Evolutionary conservation across 345 rosid genomes (phyloP).

Genomic region (Hibiscus syriacus): DNA sequence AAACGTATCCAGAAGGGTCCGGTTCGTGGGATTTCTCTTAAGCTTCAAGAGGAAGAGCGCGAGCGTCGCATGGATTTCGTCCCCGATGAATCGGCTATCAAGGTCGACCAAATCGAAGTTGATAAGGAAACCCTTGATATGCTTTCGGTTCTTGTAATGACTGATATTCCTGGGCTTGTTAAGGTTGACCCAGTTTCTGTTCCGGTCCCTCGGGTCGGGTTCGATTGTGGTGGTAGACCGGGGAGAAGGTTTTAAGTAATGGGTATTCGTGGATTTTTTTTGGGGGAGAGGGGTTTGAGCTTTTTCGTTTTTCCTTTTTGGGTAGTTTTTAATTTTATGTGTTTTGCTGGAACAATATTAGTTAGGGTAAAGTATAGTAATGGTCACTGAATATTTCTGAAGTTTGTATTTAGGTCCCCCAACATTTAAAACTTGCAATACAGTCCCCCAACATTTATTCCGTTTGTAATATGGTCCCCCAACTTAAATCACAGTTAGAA

Average conservation of each 20-base stretch:
- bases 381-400: no score
- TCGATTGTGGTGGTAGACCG: slow-evolving; percentile 16
- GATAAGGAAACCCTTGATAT: not conserved
- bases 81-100: not conserved
- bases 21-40: not conserved
- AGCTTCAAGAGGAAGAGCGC: not conserved
- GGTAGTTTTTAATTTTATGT: not conserved
- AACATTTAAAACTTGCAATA: no score
- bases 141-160: not conserved
- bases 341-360: not conserved
- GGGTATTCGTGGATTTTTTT: not conserved
- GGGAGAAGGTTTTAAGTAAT: slow-evolving; percentile 23
- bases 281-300: no score
- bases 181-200: not conserved
- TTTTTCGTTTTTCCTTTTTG: not conserved
- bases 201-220: not conserved
- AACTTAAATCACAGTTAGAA: no score
- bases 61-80: not conserved
- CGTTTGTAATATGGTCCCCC: no score
- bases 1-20: no score
- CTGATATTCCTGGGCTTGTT: not conserved
- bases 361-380: no score
- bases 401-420: no score
- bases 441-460: no score
- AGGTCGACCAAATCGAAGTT: not conserved